Base-by-base conservation (phyloP, 345 rosid genomes). In the Rhizophora mangle region DNA sequence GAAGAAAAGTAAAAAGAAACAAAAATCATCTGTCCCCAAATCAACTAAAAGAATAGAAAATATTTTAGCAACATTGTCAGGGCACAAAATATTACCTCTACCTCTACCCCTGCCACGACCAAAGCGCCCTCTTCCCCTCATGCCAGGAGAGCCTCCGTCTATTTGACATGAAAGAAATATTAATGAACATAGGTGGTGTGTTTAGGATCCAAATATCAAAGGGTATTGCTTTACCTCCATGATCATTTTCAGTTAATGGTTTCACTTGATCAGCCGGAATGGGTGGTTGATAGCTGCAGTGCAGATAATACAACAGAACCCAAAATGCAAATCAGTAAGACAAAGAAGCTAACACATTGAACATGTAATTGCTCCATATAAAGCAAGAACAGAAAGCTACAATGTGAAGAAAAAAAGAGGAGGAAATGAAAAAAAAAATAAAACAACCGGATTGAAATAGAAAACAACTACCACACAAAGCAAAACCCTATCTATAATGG, bases 211-310 rank as follows among this genome's bases (percentile, higher is more conserved):
- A 34, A 27, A 63, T 10, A 32, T 9, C 31, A 63, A 31, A 22
- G 16, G 22, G 18, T n/a, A 24, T 58, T 58, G 10, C 27, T 31
- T 51, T 60, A 72, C 82, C 82, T 79, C 79, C 68, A 22, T 71
- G 20, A 19, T 75, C 82, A 68, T 43, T 27, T 64, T 75, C 82
- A 72, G 36, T 57, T 60, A 54, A 55, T 18, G 82, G 74, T 69
- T 55, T 79, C 66, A 79, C 82, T 64, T 68, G 82, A 61, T 79
- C 82, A 34, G 60, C 68, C 29, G 82, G 77, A 71, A 79, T 72
- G 37, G 82, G 82, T 1, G 71, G 73, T 60, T 79, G 82, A 65
- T 79, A 75, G 4, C 82, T 79, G 60, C 60, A 24, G 18, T 56
- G 26, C 2, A 56, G 5, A 3, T 56, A 56, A 56, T 56, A 24